Base-by-base conservation (phyloP, 2,329 filamentous ascomycete species). In the Beauveria asiatica region DNA sequence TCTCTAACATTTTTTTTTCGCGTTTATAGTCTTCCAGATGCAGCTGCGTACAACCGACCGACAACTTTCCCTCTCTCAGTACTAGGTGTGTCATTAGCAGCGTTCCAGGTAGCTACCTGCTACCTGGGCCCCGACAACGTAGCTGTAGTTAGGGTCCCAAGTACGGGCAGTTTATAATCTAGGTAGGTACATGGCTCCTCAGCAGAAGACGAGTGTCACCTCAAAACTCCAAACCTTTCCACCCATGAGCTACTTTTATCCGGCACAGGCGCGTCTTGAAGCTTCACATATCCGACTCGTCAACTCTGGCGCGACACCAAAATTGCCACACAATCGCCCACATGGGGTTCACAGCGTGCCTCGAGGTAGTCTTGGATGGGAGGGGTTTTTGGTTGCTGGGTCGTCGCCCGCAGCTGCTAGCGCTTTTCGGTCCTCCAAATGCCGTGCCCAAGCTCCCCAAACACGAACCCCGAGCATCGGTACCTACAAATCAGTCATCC, bases 391-490 rank as follows among this genome's bases (percentile, higher is more conserved):
- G 48, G 23, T 33, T 50, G 56, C 46, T 58, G 23, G n/a, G 46
- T 27, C 37, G 56, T 27, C 23, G 56, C 46, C 56, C 51, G 56
- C 44, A 57, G 33, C 45, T 48, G 37, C 23, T 19, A 17, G 46
- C 17, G 17, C 41, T 52, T 42, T 55, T 59, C 57, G 57, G 57
- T 5, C 23, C 41, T 50, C 41, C 39, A 59, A 46, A 17, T 59
- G 57, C 57, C 57, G 57, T 53, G 48, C 25, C 48, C 57, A 48
- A 48, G 57, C 48, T 11, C n/a, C 39, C 39, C 39, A 49, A 41
- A 59, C n/a, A 30, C 19, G 19, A 23, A 44, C 11, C 27, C 49
- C 49, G 57, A 52, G 19, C 11, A 42, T 48, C 13, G 25, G 19
- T 16, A 37, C 33, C 33, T 21, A 21, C 17, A 25, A 37, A 42